Percentiles rank a stretch among this genome's conserved stretches.
Evolutionary conservation across 805 yeast genomes (phyloP).

Genomic region (Saturnispora bothae): DNA sequence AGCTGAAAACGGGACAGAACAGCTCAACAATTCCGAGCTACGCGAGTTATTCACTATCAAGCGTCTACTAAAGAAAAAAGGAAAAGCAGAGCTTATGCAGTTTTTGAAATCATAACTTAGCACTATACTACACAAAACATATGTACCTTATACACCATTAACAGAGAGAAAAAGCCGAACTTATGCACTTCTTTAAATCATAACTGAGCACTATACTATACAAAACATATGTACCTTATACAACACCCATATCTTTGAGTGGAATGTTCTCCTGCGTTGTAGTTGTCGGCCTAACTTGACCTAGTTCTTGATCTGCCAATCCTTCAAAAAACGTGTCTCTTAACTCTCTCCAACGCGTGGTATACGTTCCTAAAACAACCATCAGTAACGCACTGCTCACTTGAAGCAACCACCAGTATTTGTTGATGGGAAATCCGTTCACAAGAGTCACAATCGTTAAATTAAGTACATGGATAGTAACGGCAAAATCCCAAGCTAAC

Average conservation of each 20-base stretch:
- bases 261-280: slow-evolving; percentile 2
- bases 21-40: slow-evolving; percentile 29
- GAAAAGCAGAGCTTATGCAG: slow-evolving; percentile 50
- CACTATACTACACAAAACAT: neutral
- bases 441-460: slow-evolving; percentile 57
- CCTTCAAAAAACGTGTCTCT: slow-evolving; percentile 86
- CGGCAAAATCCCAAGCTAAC: slow-evolving; percentile 91
- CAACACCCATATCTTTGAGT: slow-evolving; percentile 1
- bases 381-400: slow-evolving; percentile 53
- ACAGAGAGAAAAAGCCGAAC: slow-evolving; percentile 61
- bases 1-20: slow-evolving; percentile 10
- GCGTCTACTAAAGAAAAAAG: slow-evolving; percentile 55
- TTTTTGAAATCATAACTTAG: slow-evolving; percentile 33
- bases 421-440: slow-evolving; percentile 55
- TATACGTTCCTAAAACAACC: slow-evolving; percentile 78
- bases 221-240: neutral
- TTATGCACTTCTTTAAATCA: slow-evolving; percentile 45
- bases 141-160: neutral
- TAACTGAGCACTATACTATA: neutral
- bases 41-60: slow-evolving; percentile 45
- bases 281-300: slow-evolving; percentile 16
- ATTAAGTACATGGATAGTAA: slow-evolving; percentile 83
- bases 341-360: slow-evolving; percentile 85
- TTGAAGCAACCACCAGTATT: slow-evolving; percentile 84
- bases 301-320: slow-evolving; percentile 50